Conservation (phyloP, 2,329 filamentous ascomycete species). For the Colletotrichum nymphaeae region DNA sequence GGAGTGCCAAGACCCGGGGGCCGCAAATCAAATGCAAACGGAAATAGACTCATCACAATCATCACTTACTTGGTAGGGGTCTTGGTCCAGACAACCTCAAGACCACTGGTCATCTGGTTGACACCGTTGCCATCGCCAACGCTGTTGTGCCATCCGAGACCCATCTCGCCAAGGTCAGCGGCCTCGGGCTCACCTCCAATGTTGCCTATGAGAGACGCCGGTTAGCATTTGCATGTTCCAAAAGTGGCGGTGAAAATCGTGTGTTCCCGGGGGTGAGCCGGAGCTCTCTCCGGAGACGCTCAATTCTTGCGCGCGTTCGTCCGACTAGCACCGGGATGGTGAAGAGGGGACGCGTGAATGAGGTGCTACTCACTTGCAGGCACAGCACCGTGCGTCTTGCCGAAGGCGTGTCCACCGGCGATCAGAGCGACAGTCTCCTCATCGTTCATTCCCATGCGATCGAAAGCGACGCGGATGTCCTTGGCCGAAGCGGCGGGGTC, state of each 20-base stretch:
- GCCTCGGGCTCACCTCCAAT: constrained; percentile 76
- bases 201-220: constrained; percentile 61
- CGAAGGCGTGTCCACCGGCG: constrained; percentile 81
- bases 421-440: constrained; percentile 85
- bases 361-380: constrained; percentile 14
- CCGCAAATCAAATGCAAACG: constrained; percentile 9
- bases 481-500: constrained; percentile 76
- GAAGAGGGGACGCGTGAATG: neutral
- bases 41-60: constrained; percentile 8
- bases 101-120: constrained; percentile 79
- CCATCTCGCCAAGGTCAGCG: constrained; percentile 73
- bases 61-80: constrained; percentile 69
- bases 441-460: constrained; percentile 86
- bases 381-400: constrained; percentile 83
- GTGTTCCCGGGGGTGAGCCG: neutral
- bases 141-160: constrained; percentile 78
- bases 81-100: constrained; percentile 84
- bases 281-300: neutral
- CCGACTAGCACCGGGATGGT: neutral
- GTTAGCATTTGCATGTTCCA: constrained; percentile 13
- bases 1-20: neutral
- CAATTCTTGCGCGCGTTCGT: neutral
- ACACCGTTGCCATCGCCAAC: constrained; percentile 75
- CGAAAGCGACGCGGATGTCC: constrained; percentile 81
- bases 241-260: neutral